Evolutionary conservation across 805 yeast species (phyloP), one percentile per base, ranked within the genome.

Genomic region (Sugiyamaella floridensis): DNA sequence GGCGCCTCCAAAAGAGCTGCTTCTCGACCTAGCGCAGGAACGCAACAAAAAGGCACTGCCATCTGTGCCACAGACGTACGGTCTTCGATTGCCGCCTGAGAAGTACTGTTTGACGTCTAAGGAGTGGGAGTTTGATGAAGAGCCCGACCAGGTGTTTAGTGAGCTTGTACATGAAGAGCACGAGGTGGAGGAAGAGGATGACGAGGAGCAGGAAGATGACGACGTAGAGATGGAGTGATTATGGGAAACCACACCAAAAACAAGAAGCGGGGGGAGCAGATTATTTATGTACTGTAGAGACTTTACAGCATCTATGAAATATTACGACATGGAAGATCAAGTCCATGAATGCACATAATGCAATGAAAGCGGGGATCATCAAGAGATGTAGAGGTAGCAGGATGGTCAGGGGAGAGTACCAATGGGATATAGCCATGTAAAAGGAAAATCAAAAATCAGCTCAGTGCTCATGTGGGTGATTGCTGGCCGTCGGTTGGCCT

Each of bases 51-150:
- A 87, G 65, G 82, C 95, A 0, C 74, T 93, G 49, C 99, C 99
- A 4, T 86, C 93, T 4, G 90, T 93, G 12, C 83, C 90, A 68
- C 90, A 93, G 12, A 79, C 84, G 48, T 89, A 89, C 84, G 98
- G 99, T 10, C 77, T 93, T 41, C 80, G 97, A 58, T 74, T 95
- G 48, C 99, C 99, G 2, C 98, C 99, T 4, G 99, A 93, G 72
- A 93, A 90, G 78, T 90, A 89, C 71, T 90, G 98, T 71, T 72
- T 90, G 50, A 89, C 96, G 0, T 93, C 87, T 1, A 78, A 77
- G 57, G 89, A 86, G 57, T 86, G 90, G 84, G 83, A 80, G 51
- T 60, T 79, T 43, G 81, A 78, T 40, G 83, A 79, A 52, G 82
- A 78, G 55, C 67, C 63, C 44, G 63, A 58, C 42, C 60, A 57